Evolutionary conservation across 2,329 filamentous ascomycete species (phyloP).

Genomic region (Zasmidium citrigriseum): DNA sequence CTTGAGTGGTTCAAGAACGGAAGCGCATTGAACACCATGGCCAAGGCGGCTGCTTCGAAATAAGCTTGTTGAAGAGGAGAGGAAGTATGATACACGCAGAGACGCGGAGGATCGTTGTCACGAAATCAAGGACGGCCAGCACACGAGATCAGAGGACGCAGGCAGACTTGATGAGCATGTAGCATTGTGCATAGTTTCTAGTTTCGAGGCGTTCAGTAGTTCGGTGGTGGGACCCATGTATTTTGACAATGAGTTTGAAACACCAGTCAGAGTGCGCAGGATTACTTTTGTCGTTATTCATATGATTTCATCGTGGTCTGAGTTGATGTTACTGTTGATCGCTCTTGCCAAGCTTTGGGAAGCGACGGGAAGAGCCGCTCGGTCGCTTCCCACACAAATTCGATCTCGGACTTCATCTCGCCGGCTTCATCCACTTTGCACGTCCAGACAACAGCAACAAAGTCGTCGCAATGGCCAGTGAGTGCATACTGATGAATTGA

Average conservation of each 20-base stretch:
- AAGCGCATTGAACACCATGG: constrained; percentile 97
- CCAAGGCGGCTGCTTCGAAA: constrained; percentile 56
- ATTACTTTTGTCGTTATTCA: too few species aligned
- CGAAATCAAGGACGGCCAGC: constrained; percentile 21
- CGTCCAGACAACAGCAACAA: constrained; percentile 6
- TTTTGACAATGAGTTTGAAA: constrained; percentile 21
- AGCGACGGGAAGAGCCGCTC: background rate
- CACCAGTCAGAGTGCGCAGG: background rate
- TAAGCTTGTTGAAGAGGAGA: constrained; percentile 11
- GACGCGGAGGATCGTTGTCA: constrained; percentile 4
- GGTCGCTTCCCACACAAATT: constrained; percentile 1
- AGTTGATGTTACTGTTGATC: background rate
- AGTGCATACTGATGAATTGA: constrained; percentile 39
- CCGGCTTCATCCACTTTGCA: background rate
- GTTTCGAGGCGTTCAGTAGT: constrained; percentile 22
- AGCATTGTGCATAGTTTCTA: constrained; percentile 27
- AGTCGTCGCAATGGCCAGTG: constrained; percentile 67
- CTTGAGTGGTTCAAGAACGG: constrained; percentile 99
- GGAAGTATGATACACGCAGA: constrained; percentile 10
- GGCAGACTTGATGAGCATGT: constrained; percentile 17
- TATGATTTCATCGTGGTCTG: too few species aligned
- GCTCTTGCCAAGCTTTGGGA: background rate
- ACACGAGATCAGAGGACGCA: constrained; percentile 13
- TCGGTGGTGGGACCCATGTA: constrained; percentile 19
- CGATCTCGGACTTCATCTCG: constrained; percentile 3